Evolutionary conservation across 2,329 filamentous ascomycete species (phyloP).

Genomic region (Lachnellula occidentalis): DNA sequence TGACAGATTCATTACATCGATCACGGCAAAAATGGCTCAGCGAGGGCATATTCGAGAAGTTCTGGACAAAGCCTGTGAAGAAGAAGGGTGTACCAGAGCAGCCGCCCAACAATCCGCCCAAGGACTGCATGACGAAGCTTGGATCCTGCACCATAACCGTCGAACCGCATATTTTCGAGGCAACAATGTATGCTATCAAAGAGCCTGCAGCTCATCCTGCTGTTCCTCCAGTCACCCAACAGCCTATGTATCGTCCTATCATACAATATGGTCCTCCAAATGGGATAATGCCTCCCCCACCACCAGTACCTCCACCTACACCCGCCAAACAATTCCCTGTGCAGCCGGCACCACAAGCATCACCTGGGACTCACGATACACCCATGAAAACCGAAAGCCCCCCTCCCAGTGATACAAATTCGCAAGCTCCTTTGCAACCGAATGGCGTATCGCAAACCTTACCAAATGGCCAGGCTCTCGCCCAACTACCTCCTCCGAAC

Average conservation of each 20-base stretch:
- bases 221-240: constrained; percentile 30
- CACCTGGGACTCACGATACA: constrained; percentile 17
- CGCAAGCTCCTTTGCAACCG: constrained; percentile 2
- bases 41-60: constrained; percentile 69
- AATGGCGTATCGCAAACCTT: constrained; percentile 5
- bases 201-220: constrained; percentile 49
- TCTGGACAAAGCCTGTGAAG: constrained; percentile 69
- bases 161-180: constrained; percentile 75
- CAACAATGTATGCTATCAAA: constrained; percentile 67
- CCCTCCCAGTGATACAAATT: constrained; percentile 7
- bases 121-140: constrained; percentile 67
- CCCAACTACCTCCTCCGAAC: constrained; percentile 3
- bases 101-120: constrained; percentile 56
- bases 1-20: constrained; percentile 65
- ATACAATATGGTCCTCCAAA: constrained; percentile 62
- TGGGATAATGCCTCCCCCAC: constrained; percentile 53
- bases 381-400: constrained; percentile 11
- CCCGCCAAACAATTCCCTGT: constrained; percentile 23
- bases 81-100: constrained; percentile 62
- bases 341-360: constrained; percentile 27
- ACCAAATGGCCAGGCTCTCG: background rate
- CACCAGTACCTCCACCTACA: constrained; percentile 31
- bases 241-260: constrained; percentile 45
- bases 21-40: constrained; percentile 70
- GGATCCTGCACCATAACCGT: constrained; percentile 70